Evolutionary conservation across 805 yeast genomes (phyloP).

Genomic region (Kazachstania viticola): DNA sequence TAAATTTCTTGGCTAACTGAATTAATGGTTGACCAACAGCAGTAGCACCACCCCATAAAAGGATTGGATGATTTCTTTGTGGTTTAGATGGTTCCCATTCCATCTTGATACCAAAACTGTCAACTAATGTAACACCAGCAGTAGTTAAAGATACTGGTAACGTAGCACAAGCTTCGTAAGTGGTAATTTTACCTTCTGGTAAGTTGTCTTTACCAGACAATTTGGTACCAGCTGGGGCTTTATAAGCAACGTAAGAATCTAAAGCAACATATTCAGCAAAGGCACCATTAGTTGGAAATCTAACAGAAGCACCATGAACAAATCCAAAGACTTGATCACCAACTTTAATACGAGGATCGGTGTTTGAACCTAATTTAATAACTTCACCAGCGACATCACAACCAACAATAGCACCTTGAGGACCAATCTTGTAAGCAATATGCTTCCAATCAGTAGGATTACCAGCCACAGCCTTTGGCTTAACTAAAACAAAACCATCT

Average conservation of each 20-base stretch:
- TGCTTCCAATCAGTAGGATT: background rate
- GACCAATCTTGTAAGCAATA: conserved; percentile 15
- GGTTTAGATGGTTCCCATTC: conserved; percentile 11
- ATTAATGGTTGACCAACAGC: conserved; percentile 45
- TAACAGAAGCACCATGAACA: conserved; percentile 38
- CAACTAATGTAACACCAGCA: conserved; percentile 30
- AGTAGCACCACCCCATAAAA: conserved; percentile 58
- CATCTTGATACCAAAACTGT: conserved; percentile 11
- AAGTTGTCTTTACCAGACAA: conserved; percentile 3
- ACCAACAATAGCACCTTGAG: conserved; percentile 40
- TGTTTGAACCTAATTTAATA: conserved; percentile 35
- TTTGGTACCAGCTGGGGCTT: conserved; percentile 1
- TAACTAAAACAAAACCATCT: background rate
- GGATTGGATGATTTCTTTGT: conserved; percentile 28
- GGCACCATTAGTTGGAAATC: conserved; percentile 36
- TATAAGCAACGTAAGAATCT: background rate
- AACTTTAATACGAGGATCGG: conserved; percentile 22
- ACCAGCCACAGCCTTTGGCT: background rate
- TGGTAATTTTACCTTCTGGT: conserved; percentile 24
- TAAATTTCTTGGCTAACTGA: conserved; percentile 40
- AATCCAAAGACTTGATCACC: conserved; percentile 47
- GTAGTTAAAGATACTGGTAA: conserved; percentile 42
- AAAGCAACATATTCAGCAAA: conserved; percentile 40
- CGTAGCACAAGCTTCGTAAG: conserved; percentile 58
- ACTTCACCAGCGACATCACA: conserved; percentile 49